Conservation (phyloP, 1,284 basidiomycete genomes). For the Leccinum colubrinum region DNA sequence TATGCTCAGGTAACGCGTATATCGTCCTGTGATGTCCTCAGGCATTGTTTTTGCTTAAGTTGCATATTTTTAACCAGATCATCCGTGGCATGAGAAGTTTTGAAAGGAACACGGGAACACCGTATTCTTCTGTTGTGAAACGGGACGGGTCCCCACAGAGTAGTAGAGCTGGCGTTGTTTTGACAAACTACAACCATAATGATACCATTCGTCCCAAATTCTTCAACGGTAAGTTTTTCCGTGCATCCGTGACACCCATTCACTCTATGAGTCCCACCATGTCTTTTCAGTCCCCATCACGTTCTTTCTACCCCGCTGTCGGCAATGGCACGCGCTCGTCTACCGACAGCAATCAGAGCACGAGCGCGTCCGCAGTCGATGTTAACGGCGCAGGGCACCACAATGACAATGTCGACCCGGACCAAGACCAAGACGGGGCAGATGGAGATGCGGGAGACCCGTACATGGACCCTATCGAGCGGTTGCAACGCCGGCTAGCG, state of each 20-base stretch:
- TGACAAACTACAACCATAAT: not conserved
- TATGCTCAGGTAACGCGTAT: not conserved
- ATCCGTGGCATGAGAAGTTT: not conserved
- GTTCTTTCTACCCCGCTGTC: slow-evolving; percentile 25
- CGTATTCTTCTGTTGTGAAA: not conserved
- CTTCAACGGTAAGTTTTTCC: too few species aligned
- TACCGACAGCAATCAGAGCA: slow-evolving; percentile 27
- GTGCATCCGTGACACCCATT: too few species aligned
- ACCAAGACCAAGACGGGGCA: slow-evolving; percentile 12
- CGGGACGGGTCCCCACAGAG: not conserved
- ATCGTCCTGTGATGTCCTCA: not conserved
- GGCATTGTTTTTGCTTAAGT: not conserved
- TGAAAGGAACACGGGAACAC: not conserved
- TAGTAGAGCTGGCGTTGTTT: not conserved
- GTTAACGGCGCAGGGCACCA: slow-evolving; percentile 14
- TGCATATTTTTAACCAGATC: not conserved
- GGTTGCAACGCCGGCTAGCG: slow-evolving; percentile 57
- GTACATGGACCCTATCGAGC: slow-evolving; percentile 45
- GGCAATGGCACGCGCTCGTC: slow-evolving; percentile 23
- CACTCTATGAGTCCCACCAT: slow-evolving; percentile 8
- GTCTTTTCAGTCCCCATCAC: slow-evolving; percentile 16
- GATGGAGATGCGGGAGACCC: not conserved
- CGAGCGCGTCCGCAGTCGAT: slow-evolving; percentile 1
- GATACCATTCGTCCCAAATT: too few species aligned
- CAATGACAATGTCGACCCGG: slow-evolving; percentile 11